phyloP scores from a whole-genome alignment of 2,329 filamentous ascomycete species.

The Arthrobotrys sinensis region DNA sequence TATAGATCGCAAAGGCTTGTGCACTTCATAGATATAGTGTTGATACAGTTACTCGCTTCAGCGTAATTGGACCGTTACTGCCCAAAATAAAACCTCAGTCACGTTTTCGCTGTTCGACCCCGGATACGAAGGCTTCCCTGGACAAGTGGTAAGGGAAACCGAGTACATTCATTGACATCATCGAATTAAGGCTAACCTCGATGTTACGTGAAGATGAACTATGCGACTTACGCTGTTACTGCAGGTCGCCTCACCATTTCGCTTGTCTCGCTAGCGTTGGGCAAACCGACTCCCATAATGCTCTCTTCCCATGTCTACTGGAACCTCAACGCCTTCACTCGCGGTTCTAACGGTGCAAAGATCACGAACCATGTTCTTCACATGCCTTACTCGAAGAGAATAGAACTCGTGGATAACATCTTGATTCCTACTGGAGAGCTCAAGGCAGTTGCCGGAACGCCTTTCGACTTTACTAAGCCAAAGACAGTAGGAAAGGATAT shows the following conservation, averaged over 20 bases:
- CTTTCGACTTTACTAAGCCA: constrained; percentile 83
- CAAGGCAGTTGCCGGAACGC: constrained; percentile 77
- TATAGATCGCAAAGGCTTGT: neutral
- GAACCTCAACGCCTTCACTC: constrained; percentile 85
- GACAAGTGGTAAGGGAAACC: constrained; percentile 75
- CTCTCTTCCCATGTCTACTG: constrained; percentile 83
- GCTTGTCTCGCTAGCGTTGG: constrained; percentile 41
- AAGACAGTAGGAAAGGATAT: constrained; percentile 84
- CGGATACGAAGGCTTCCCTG: constrained; percentile 82
- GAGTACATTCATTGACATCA: constrained; percentile 12
- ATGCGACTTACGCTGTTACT: constrained; percentile 41
- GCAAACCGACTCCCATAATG: constrained; percentile 75
- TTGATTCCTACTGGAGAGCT: constrained; percentile 84
- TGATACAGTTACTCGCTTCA: constrained; percentile 71
- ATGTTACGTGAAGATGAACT: constrained; percentile 24
- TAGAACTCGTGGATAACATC: constrained; percentile 79
- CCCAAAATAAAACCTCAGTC: constrained; percentile 77
- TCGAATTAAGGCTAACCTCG: constrained; percentile 18
- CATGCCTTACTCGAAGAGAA: constrained; percentile 80
- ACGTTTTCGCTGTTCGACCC: constrained; percentile 82
- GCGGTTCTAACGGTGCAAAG: constrained; percentile 73
- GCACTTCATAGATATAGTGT: neutral
- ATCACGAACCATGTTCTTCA: constrained; percentile 81
- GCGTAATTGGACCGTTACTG: constrained; percentile 82
- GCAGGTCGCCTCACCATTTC: constrained; percentile 37